Percentiles rank a stretch among this genome's conserved stretches.
Evolutionary conservation across 148 eudicot species (phyloP).

Genomic region (Heliamphora exappendiculata): DNA sequence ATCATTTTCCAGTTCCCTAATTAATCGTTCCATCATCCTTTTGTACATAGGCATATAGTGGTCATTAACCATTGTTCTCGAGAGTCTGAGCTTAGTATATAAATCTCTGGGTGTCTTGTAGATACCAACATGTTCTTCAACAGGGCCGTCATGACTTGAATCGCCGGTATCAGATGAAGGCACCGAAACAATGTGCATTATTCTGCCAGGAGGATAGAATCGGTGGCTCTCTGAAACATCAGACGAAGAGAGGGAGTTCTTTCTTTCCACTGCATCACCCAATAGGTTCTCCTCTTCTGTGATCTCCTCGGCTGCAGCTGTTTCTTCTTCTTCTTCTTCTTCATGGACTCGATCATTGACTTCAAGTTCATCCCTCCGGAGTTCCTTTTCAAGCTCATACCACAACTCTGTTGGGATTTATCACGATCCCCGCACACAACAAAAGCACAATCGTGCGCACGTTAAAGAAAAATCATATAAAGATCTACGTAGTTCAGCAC

Average conservation of each 20-base stretch:
- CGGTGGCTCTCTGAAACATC: slow-evolving; percentile 55
- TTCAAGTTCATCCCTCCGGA: slow-evolving; percentile 44
- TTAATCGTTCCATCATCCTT: slow-evolving; percentile 71
- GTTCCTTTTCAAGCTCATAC: slow-evolving; percentile 80
- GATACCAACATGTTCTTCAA: slow-evolving; percentile 47
- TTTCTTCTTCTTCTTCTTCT: slow-evolving; percentile 54
- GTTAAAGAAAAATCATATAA: no score
- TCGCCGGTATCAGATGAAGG: slow-evolving; percentile 24
- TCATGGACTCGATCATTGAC: slow-evolving; percentile 25
- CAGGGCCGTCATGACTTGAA: slow-evolving; percentile 21
- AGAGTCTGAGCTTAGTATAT: slow-evolving; percentile 78
- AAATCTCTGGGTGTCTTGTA: slow-evolving; percentile 68
- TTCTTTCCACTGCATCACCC: slow-evolving; percentile 53
- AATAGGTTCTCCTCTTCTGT: slow-evolving; percentile 61
- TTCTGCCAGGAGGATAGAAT: slow-evolving; percentile 82
- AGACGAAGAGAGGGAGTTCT: slow-evolving; percentile 38
- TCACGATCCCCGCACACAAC: no score
- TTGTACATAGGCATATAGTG: slow-evolving; percentile 97
- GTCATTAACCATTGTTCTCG: slow-evolving; percentile 85
- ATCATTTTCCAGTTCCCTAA: slow-evolving; percentile 63
- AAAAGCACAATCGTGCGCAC: no score
- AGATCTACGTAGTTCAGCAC: no score
- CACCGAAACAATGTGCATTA: slow-evolving; percentile 67
- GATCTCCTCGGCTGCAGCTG: slow-evolving; percentile 65
- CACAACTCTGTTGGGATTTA: no score